Base-by-base conservation (phyloP, 139 green algal genomes). In the Raphidocelis subcapitata region DNA sequence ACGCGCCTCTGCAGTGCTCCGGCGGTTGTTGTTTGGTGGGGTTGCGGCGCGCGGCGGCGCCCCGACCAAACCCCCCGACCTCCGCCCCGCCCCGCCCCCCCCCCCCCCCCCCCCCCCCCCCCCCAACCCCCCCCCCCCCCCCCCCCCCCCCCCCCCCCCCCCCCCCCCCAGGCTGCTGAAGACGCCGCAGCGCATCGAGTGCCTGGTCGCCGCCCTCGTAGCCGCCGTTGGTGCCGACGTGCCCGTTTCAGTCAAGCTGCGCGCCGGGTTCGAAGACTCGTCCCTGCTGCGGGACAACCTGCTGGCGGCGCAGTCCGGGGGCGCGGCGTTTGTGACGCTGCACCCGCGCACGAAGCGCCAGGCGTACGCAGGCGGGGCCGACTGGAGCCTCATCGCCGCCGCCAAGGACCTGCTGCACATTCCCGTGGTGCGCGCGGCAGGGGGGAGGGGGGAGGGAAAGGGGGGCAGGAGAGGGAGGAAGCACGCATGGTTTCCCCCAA, bases 331-430 rank as follows among this genome's bases (percentile, higher is more conserved):
- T 60, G 65, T 94, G n/a, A 88, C 85, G 4, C 51, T 94, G 14
- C 89, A 94, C 73, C 85, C 87, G 18, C 84, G 89, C 37, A 94
- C 89, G 51, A 85, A 86, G 61, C 3, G 23, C 0, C 82, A 94
- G 75, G 65, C 78, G 1, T 94, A 94, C 73, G 63, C 66, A 5
- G 87, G 84, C 8, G 33, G 75, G 0, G 88, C 83, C 3, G 80
- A 88, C 64, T 92, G 87, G 87, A 35, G 36, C 0, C 64, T 89
- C 41, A 86, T 88, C 16, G 69, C 72, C 2, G 10, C 46, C 2
- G 88, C 88, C 23, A 74, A 79, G 66, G 60, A 86, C 62, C 62
- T 87, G 70, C 81, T 91, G 36, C 32, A 57, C 52, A 85, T 91
- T 23, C 86, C 86, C 35, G 84, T 93, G 76, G 74, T 91, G 62